Base-by-base conservation (phyloP, 1,284 basidiomycete genomes). In the Cerioporus squamosus region DNA sequence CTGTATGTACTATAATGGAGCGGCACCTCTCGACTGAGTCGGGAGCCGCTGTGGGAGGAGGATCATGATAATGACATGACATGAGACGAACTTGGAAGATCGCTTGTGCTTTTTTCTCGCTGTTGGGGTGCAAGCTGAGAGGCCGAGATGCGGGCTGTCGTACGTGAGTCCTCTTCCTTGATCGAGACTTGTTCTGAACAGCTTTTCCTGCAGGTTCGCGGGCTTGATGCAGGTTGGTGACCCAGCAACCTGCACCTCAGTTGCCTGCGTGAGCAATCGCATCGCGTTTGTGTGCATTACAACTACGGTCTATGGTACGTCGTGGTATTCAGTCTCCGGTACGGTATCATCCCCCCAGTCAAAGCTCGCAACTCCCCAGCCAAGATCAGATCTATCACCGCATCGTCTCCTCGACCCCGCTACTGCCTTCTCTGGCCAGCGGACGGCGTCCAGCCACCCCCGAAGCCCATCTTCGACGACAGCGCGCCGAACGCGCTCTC, bases 401-500 rank as follows among this genome's bases (percentile, higher is more conserved):
- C 33, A 36, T 36, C 33, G 33, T 36, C 33, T 12, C 33, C 8
- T 29, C 29, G 10, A 29, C 29, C 10, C 29, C 29, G 29, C 29
- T 29, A 29, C 29, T 29, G 29, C 29, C 3, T 42, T 39, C 49
- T 43, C 38, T 42, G 49, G 15, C 38, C 10, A n/a, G 48, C 33
- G 3, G 18, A 40, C 23, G 55, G 36, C 49, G 39, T 5, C 33
- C 33, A 56, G 18, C 44, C 14, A 12, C 44, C 55, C 2, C 55
- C 55, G 22, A 56, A 51, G 3, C 55, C 55, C 26, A 51, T 31
- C 15, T 40, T 50, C 26, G 55, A 51, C 24, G 55, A 44, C 43
- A 56, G 18, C 44, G 55, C 23, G n/a, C 48, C 55, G 24, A 56
- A 56, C 24, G 22, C 49, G 38, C 49, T 33, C 44, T 51, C 43